A percentile compares a stretch with the other conserved stretches of the same genome.
phyloP scores from a whole-genome alignment of 164 flowering plant species.

The Akebia trifoliata region DNA sequence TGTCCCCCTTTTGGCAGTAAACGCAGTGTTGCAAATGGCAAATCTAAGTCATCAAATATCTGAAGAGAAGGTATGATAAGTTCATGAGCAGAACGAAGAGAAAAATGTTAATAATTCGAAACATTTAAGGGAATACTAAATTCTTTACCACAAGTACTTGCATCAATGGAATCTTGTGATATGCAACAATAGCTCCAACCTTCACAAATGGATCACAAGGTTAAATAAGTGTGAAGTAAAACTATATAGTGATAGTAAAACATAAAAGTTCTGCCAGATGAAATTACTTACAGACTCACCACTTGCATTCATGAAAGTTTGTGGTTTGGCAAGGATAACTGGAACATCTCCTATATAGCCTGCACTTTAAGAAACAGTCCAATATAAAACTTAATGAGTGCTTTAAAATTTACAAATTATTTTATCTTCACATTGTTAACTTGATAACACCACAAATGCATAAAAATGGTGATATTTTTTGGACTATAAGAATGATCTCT shows the following conservation, averaged over 20 bases:
- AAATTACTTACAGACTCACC: conserved; percentile 95
- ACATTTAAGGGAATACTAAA: conserved; percentile 1
- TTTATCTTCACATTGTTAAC: too few relatives aligned
- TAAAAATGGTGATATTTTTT: too few relatives aligned
- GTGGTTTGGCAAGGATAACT: conserved; percentile 93
- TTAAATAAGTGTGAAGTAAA: conserved; percentile 1
- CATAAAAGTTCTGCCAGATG: conserved; percentile 5
- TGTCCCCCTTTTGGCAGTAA: conserved; percentile 94
- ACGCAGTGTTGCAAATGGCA: conserved; percentile 84
- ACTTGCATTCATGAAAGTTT: conserved; percentile 90
- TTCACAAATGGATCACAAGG: conserved; percentile 21
- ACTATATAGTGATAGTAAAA: neutral
- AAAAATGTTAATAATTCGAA: neutral
- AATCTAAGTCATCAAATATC: conserved; percentile 89
- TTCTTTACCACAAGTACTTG: conserved; percentile 85
- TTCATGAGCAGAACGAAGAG: neutral
- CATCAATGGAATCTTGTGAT: conserved; percentile 83
- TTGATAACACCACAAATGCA: too few relatives aligned
- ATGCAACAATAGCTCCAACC: conserved; percentile 84
- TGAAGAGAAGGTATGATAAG: conserved; percentile 21
- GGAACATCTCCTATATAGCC: conserved; percentile 82
- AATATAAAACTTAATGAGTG: conserved; percentile 7
- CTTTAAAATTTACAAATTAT: too few relatives aligned
- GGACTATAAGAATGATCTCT: too few relatives aligned
- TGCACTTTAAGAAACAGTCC: conserved; percentile 17